Evolutionary conservation across 352 stramenopile species (phyloP), one percentile per base, ranked within the genome.

Genomic region (Peronospora destructor): DNA sequence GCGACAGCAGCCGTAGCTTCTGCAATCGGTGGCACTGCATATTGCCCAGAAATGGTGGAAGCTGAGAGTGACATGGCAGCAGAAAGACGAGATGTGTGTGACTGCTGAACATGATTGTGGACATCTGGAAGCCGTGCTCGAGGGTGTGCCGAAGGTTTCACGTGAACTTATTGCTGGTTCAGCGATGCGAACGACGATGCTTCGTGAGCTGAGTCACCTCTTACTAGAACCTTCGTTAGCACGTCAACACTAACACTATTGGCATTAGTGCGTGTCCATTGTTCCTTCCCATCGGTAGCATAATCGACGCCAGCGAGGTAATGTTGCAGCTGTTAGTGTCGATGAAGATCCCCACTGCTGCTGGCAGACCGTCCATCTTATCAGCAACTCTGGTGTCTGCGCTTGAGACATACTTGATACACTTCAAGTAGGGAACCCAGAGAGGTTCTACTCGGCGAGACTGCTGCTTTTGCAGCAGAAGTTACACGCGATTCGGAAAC

Each of bases 221-320:
- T 92, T 5, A 87, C 80, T 9, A 48, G 65, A 14, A 76, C 68
- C 0, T 87, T 86, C 49, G 76, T 78, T 3, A 38, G 41, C 29
- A 48, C 28, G 1, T 45, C 61, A n/a, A 25, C 44, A 36, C 46
- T 78, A 11, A 64, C 76, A 17, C 45, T 87, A 9, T 56, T 60
- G 12, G 51, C 53, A 14, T 4, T 92, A 14, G 69, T 73, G 26
- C 65, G 64, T 17, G 64, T 77, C 7, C 16, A 91, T 25, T 47
- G 55, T 13, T 89, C 16, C 83, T 89, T 28, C 73, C 78, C 2
- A 49, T 46, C 12, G 56, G 21, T 7, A 64, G 59, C 14, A 12
- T 74, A 6, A 32, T 45, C 12, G 46, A 60, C 7, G 35, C 60
- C 9, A 64, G 63, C 1, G 56, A 67, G 8, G 47, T 58, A 10